phyloP scores from a whole-genome alignment of 352 stramenopile species.

The Phytophthora ramorum region DNA sequence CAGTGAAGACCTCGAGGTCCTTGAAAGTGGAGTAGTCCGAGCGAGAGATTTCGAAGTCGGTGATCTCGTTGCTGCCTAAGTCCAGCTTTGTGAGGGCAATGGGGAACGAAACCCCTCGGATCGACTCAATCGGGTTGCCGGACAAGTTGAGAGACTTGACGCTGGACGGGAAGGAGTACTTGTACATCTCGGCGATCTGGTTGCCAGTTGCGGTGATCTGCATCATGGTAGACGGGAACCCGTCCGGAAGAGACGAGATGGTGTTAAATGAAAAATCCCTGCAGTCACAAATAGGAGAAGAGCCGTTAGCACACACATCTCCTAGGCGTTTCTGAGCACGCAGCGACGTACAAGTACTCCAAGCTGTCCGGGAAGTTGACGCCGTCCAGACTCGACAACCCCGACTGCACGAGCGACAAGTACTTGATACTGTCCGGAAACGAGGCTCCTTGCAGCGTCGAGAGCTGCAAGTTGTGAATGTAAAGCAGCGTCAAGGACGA shows the following conservation, averaged over 20 bases:
- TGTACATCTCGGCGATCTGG: conserved; percentile 52
- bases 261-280: conserved; percentile 61
- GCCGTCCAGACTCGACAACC: conserved; percentile 46
- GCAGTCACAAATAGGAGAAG: conserved; percentile 4
- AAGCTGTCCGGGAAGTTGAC: conserved; percentile 55
- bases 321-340: background rate
- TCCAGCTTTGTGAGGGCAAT: conserved; percentile 53
- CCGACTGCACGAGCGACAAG: conserved; percentile 55
- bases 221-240: conserved; percentile 36
- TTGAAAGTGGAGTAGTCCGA: conserved; percentile 69
- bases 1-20: conserved; percentile 50
- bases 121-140: conserved; percentile 61
- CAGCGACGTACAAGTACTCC: conserved; percentile 56
- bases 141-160: conserved; percentile 64
- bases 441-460: conserved; percentile 45
- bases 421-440: conserved; percentile 56
- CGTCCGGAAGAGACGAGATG: conserved; percentile 41
- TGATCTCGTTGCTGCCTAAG: conserved; percentile 58
- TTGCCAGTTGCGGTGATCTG: conserved; percentile 57
- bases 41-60: conserved; percentile 70
- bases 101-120: conserved; percentile 67
- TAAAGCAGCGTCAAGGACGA: conserved; percentile 68
- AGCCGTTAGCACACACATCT: background rate
- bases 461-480: conserved; percentile 66
- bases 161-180: conserved; percentile 57